These are phyloP conservation scores for Colletotrichum orbiculare DNA, from an alignment of 2,329 filamentous ascomycete genomes.

Conservation along the genomic window DNA sequence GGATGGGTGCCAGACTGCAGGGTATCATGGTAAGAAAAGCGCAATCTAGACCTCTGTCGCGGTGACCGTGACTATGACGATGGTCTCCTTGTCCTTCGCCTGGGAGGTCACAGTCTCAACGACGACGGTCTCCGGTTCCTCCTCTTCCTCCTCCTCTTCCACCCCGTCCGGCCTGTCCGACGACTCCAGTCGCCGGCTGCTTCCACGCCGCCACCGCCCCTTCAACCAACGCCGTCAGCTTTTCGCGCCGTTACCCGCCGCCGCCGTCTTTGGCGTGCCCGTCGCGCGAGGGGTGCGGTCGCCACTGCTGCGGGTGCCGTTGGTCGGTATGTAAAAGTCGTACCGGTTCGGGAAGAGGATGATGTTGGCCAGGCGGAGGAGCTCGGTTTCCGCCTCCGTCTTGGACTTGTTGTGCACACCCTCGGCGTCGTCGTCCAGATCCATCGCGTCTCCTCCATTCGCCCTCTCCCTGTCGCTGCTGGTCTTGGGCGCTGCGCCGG, in stretches of 20 bases:
- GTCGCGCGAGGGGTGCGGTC: constrained; percentile 35
- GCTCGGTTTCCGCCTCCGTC: constrained; percentile 60
- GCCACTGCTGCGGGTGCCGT: constrained; percentile 30
- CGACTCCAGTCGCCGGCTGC: constrained; percentile 10
- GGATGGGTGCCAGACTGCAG: constrained; percentile 23
- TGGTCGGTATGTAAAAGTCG: constrained; percentile 38
- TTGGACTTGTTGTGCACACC: constrained; percentile 42
- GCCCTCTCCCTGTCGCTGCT: neutral
- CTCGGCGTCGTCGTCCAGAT: constrained; percentile 42
- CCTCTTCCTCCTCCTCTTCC: constrained; percentile 14
- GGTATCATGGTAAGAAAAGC: constrained; percentile 35
- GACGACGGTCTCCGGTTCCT: constrained; percentile 4
- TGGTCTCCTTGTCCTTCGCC: constrained; percentile 13
- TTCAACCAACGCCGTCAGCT: constrained; percentile 40
- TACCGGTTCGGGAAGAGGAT: constrained; percentile 61
- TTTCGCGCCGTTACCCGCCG: constrained; percentile 18
- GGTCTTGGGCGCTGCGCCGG: constrained; percentile 42
- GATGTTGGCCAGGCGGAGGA: constrained; percentile 65
- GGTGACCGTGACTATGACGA: constrained; percentile 34
- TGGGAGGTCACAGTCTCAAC: constrained; percentile 19
- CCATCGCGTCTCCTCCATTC: constrained; percentile 40
- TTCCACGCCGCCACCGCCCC: constrained; percentile 37
- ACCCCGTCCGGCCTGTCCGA: constrained; percentile 8
- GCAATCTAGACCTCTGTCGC: constrained; percentile 29
- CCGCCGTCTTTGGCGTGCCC: constrained; percentile 23